Evolutionary conservation across 768 basidiomycete species (phyloP).

Genomic region (Hemileccinum rubropunctum): DNA sequence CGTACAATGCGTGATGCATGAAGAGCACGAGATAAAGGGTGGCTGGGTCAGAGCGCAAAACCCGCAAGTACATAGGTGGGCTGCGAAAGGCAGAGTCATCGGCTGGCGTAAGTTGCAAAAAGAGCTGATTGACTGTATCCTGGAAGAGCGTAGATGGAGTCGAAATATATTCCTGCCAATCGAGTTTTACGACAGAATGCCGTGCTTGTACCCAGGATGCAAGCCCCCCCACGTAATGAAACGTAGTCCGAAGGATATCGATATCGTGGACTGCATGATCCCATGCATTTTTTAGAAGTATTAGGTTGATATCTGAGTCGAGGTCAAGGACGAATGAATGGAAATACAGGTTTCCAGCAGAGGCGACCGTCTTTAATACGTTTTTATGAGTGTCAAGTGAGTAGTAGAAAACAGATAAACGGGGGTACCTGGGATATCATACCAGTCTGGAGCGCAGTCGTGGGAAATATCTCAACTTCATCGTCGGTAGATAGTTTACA

Average conservation of each 20-base stretch:
- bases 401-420: background rate
- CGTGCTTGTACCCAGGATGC: constrained; percentile 32
- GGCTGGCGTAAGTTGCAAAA: constrained; percentile 11
- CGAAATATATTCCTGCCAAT: constrained; percentile 23
- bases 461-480: constrained; percentile 35
- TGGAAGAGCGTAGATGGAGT: constrained; percentile 10
- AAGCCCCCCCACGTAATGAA: constrained; percentile 39
- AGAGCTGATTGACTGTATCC: constrained; percentile 8
- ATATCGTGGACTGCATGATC: constrained; percentile 27
- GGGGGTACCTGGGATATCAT: constrained; percentile 47
- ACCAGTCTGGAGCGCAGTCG: constrained; percentile 45
- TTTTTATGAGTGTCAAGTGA: background rate
- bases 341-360: constrained; percentile 30
- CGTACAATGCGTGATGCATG: constrained; percentile 50
- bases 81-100: constrained; percentile 25
- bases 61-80: constrained; percentile 32
- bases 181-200: constrained; percentile 22
- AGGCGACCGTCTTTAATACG: constrained; percentile 26
- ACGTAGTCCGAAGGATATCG: constrained; percentile 47
- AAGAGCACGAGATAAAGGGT: constrained; percentile 33
- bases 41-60: constrained; percentile 7
- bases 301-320: constrained; percentile 19
- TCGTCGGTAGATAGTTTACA: constrained; percentile 29
- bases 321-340: constrained; percentile 31
- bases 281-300: constrained; percentile 38